phyloP scores from a whole-genome alignment of 805 yeast genomes.

The Ascoidea rubescens region DNA sequence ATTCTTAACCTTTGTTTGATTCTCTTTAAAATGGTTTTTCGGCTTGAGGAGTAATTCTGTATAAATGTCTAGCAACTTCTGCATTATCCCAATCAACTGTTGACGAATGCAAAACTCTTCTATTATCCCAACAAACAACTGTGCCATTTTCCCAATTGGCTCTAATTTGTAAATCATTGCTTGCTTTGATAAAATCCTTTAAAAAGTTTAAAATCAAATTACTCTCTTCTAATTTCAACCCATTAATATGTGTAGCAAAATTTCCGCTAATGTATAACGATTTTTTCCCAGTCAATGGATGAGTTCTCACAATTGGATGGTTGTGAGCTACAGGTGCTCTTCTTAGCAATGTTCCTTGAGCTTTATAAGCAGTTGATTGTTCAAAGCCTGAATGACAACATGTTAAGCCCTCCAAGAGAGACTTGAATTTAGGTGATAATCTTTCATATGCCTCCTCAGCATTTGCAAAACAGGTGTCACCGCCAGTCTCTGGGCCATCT shows the following conservation, averaged over 20 bases:
- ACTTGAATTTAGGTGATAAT: slow-evolving; percentile 50
- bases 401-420: slow-evolving; percentile 43
- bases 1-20: too few species aligned
- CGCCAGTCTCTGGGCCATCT: slow-evolving; percentile 51
- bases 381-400: slow-evolving; percentile 59
- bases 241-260: slow-evolving; percentile 55
- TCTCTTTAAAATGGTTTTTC: slow-evolving; percentile 36
- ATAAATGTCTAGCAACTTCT: slow-evolving; percentile 59
- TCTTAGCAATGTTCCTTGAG: slow-evolving; percentile 45
- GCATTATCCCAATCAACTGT: slow-evolving; percentile 52
- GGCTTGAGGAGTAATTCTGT: slow-evolving; percentile 59
- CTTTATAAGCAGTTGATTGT: slow-evolving; percentile 46
- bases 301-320: slow-evolving; percentile 61
- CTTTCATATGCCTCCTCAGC: slow-evolving; percentile 57
- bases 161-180: slow-evolving; percentile 54
- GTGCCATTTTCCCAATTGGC: slow-evolving; percentile 60
- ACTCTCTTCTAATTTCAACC: slow-evolving; percentile 61
- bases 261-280: slow-evolving; percentile 41
- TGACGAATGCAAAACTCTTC: slow-evolving; percentile 57
- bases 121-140: slow-evolving; percentile 70
- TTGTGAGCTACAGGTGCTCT: slow-evolving; percentile 42
- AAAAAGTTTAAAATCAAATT: slow-evolving; percentile 45
- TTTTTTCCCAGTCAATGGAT: slow-evolving; percentile 59
- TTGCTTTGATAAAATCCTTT: slow-evolving; percentile 33
- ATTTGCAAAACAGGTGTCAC: slow-evolving; percentile 72